Evolutionary conservation across 352 stramenopile species (phyloP), one percentile per base, ranked within the genome.

Genomic region (Albugo laibachii): DNA sequence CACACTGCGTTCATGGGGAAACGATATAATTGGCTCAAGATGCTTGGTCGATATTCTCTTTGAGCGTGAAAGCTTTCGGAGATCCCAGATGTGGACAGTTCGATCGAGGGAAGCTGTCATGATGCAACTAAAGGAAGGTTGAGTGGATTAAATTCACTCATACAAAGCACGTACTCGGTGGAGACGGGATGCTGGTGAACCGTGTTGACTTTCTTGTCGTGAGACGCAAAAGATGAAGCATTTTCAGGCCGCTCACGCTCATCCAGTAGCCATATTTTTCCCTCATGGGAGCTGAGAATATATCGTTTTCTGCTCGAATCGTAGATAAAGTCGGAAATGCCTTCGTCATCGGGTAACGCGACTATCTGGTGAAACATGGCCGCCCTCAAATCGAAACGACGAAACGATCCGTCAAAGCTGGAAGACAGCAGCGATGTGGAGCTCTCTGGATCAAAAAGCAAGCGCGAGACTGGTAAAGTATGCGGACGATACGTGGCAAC

Each of bases 191-290:
- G 78, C 43, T 72, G 58, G 41, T 80, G 62, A n/a, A 92, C 74
- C 0, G 78, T 92, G 49, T 92, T 86, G 45, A 88, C 62, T 59
- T 87, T 92, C 52, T 87, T 88, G 45, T 87, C 78, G 36, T 92
- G 78, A 15, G 86, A 49, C 12, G 54, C 12, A 45, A 69, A 86
- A 10, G 24, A 56, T 5, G 61, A 57, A 13, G 56, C 54, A 39
- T 57, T 64, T 19, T 48, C 48, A 10, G 47, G 53, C 4, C 20
- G 12, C n/a, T 61, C 48, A 12, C 78, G 69, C 21, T 55, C 56
- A 46, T 92, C 78, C 34, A 87, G 52, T 4, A 54, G 49, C 36
- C 63, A 68, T 2, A 87, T 58, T 6, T 55, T 55, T 2, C 78
- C 78, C 39, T 86, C 72, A 27, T 87, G 71, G 19, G 63, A 65